phyloP scores from a whole-genome alignment of 768 basidiomycete genomes.

The Mycena maculata region DNA sequence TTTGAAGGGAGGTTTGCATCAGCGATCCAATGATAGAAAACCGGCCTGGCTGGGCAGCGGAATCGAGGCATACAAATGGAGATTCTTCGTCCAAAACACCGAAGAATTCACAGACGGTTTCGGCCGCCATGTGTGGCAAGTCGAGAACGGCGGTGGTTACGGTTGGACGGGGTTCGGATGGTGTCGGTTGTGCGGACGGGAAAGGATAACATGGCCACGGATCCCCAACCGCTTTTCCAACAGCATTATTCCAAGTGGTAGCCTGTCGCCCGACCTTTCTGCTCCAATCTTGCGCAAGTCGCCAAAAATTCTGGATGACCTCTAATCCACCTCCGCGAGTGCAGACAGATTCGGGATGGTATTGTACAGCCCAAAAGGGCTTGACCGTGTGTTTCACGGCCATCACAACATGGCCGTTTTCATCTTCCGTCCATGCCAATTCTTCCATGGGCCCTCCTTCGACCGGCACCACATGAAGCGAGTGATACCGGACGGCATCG shows the following conservation, averaged over 20 bases:
- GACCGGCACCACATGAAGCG: constrained; percentile 70
- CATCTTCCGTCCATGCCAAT: constrained; percentile 81
- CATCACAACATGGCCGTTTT: constrained; percentile 81
- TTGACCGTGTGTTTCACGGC: constrained; percentile 69
- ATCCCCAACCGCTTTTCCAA: constrained; percentile 55
- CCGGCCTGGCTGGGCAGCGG: constrained; percentile 78
- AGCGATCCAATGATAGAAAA: constrained; percentile 79
- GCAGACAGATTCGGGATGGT: constrained; percentile 87
- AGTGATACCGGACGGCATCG: constrained; percentile 83
- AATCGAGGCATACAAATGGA: constrained; percentile 82
- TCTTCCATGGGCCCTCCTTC: constrained; percentile 65
- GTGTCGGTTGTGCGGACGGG: constrained; percentile 40
- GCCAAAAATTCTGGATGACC: constrained; percentile 81
- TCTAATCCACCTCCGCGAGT: constrained; percentile 77
- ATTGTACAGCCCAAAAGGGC: constrained; percentile 91
- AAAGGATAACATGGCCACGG: constrained; percentile 67
- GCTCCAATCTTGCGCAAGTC: constrained; percentile 70
- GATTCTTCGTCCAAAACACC: constrained; percentile 66
- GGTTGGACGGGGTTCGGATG: constrained; percentile 34
- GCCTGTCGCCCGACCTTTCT: constrained; percentile 49
- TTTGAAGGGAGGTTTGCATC: constrained; percentile 62
- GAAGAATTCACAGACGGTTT: constrained; percentile 69
- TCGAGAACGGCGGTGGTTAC: constrained; percentile 54
- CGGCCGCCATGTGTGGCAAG: constrained; percentile 54
- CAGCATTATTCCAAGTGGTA: constrained; percentile 54